A percentile compares a stretch with the other conserved stretches of the same genome.
These are phyloP conservation scores for Phytophthora quininea DNA, from an alignment of 352 stramenopile genomes.

Conservation along the genomic window DNA sequence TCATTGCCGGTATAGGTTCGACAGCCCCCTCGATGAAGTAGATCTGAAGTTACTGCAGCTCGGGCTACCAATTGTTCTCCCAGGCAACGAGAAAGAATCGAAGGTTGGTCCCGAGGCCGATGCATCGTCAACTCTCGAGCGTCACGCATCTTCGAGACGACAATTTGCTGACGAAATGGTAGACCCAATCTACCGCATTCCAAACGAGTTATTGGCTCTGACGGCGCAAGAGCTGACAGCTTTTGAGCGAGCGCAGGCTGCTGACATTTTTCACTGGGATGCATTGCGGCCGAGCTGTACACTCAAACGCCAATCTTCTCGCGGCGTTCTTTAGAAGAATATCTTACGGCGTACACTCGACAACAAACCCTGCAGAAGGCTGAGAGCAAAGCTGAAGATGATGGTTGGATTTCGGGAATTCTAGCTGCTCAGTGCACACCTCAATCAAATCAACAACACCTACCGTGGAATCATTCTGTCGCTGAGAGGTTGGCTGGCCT, in stretches of 20 bases:
- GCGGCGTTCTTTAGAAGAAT: constrained; percentile 45
- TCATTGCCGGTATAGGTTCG: constrained; percentile 16
- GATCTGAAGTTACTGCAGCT: constrained; percentile 66
- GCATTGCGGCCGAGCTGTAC: constrained; percentile 76
- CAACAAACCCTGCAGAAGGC: constrained; percentile 8
- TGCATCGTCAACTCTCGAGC: neutral
- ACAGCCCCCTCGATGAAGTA: constrained; percentile 55
- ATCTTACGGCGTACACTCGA: constrained; percentile 29
- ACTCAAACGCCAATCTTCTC: constrained; percentile 65
- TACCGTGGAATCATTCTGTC: constrained; percentile 40
- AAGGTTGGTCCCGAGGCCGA: constrained; percentile 13
- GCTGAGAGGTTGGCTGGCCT: constrained; percentile 33
- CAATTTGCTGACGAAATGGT: constrained; percentile 47
- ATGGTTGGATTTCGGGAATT: constrained; percentile 38
- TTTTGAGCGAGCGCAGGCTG: constrained; percentile 43
- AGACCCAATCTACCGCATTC: constrained; percentile 47
- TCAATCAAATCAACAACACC: neutral
- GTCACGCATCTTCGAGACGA: constrained; percentile 13
- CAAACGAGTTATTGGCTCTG: constrained; percentile 11
- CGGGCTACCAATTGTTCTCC: constrained; percentile 50
- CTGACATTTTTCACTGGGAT: constrained; percentile 67
- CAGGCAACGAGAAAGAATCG: constrained; percentile 11
- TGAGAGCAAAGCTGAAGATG: neutral
- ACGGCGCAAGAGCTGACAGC: constrained; percentile 22
- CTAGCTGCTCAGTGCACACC: constrained; percentile 14